phyloP scores from a whole-genome alignment of 2,329 filamentous ascomycete genomes.

The Coniochaeta sp. region DNA sequence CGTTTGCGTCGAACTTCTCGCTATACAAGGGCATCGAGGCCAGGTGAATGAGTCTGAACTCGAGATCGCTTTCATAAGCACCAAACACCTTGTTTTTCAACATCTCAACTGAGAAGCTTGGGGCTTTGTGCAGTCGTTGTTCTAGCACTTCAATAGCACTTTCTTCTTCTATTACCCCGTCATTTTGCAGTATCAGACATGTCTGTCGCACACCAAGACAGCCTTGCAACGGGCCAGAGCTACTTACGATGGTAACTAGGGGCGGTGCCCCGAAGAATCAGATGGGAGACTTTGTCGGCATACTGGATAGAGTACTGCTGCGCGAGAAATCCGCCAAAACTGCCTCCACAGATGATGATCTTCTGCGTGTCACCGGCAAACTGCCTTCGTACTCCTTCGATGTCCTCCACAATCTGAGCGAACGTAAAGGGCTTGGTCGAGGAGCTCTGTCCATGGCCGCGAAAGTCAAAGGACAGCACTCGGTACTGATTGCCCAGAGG shows the following conservation, averaged over 20 bases:
- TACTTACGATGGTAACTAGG: slow-evolving; percentile 26
- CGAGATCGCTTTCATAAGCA: slow-evolving; percentile 25
- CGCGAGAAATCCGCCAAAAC: slow-evolving; percentile 31
- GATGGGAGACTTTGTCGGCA: slow-evolving; percentile 18
- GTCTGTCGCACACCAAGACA: no score
- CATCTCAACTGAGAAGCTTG: slow-evolving; percentile 28
- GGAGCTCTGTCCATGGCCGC: slow-evolving; percentile 27
- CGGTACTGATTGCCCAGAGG: slow-evolving; percentile 19
- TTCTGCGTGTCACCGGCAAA: slow-evolving; percentile 17
- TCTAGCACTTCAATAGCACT: slow-evolving; percentile 23
- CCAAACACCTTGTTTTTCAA: slow-evolving; percentile 29
- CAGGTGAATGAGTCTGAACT: slow-evolving; percentile 28
- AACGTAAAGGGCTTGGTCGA: slow-evolving; percentile 26
- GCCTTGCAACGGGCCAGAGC: not conserved
- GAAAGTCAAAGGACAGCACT: slow-evolving; percentile 27
- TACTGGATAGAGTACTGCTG: slow-evolving; percentile 31
- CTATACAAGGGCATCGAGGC: slow-evolving; percentile 28
- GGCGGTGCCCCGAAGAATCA: slow-evolving; percentile 29
- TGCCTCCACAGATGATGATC: slow-evolving; percentile 27
- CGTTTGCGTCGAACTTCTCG: slow-evolving; percentile 25
- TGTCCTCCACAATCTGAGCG: slow-evolving; percentile 27
- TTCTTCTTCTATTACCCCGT: slow-evolving; percentile 21
- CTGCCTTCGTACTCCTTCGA: slow-evolving; percentile 22
- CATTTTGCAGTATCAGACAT: no score
- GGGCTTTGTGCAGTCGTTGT: slow-evolving; percentile 21